phyloP scores from a whole-genome alignment of 2,329 filamentous ascomycete genomes.

The Neobulgaria alba region DNA sequence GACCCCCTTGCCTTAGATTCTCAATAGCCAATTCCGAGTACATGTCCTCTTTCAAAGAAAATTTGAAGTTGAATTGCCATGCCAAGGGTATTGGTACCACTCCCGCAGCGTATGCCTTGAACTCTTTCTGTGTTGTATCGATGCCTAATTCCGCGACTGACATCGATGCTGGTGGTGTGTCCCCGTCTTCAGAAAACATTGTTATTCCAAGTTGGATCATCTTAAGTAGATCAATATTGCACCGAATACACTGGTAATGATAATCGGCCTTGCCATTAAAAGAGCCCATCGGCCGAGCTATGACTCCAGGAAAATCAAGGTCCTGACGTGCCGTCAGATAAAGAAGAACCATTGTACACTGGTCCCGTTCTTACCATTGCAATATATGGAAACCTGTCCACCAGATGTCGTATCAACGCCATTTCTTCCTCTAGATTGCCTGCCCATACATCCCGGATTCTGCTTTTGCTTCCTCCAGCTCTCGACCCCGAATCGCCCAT shows the following conservation, averaged over 20 bases:
- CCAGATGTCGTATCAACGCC: constrained; percentile 68
- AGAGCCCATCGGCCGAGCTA: constrained; percentile 87
- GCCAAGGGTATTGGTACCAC: constrained; percentile 64
- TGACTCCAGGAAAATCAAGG: constrained; percentile 96
- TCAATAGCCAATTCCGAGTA: constrained; percentile 93
- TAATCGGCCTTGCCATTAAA: constrained; percentile 96
- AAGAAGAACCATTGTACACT: background rate
- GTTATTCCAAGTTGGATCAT: constrained; percentile 96
- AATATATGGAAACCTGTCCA: constrained; percentile 90
- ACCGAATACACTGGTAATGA: constrained; percentile 94
- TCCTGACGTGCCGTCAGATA: constrained; percentile 50
- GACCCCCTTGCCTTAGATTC: constrained; percentile 82
- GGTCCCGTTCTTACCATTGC: constrained; percentile 67
- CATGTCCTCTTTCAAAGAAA: constrained; percentile 93
- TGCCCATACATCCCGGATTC: constrained; percentile 95
- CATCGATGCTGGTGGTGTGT: constrained; percentile 59
- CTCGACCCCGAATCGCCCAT: constrained; percentile 45
- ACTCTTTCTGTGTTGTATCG: constrained; percentile 36
- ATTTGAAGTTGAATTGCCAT: constrained; percentile 99
- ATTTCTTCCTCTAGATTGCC: constrained; percentile 89
- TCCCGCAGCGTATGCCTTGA: constrained; percentile 37
- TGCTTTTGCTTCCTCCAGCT: constrained; percentile 53
- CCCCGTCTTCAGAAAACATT: constrained; percentile 83
- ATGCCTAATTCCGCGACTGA: constrained; percentile 39
- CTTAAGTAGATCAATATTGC: constrained; percentile 94